Percentiles rank a stretch among this genome's conserved stretches.
These are phyloP conservation scores for Kuraishia cidri DNA, from an alignment of 805 yeast genomes.

Conservation along the genomic window DNA sequence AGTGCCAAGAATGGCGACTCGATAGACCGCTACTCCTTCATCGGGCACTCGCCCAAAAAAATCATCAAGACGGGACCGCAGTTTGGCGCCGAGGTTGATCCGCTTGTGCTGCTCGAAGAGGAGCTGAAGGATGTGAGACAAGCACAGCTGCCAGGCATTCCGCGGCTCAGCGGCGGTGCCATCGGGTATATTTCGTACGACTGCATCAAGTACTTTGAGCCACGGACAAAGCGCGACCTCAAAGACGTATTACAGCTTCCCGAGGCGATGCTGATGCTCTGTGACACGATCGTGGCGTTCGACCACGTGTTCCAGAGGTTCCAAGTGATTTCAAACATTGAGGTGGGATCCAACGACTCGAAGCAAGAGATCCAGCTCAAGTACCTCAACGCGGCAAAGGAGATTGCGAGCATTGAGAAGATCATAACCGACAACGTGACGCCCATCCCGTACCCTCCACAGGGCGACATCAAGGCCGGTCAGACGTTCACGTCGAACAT, in stretches of 20 bases:
- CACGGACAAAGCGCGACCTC: slow-evolving; percentile 67
- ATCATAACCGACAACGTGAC: slow-evolving; percentile 33
- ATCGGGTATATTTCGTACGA: slow-evolving; percentile 94
- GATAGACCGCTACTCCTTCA: slow-evolving; percentile 83
- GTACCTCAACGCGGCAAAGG: slow-evolving; percentile 42
- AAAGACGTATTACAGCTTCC: slow-evolving; percentile 81
- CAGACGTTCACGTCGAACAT: slow-evolving; percentile 80
- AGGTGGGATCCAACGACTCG: slow-evolving; percentile 25
- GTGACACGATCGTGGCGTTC: slow-evolving; percentile 82
- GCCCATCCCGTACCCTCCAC: slow-evolving; percentile 58
- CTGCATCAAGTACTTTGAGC: slow-evolving; percentile 95
- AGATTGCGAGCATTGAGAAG: slow-evolving; percentile 47
- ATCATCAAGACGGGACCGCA: slow-evolving; percentile 76
- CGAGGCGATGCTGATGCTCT: slow-evolving; percentile 86
- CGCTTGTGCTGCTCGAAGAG: slow-evolving; percentile 61
- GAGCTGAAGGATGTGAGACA: slow-evolving; percentile 62
- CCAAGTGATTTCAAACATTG: slow-evolving; percentile 80
- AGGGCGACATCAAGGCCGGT: slow-evolving; percentile 57
- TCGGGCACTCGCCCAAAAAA: slow-evolving; percentile 81
- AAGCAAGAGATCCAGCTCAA: slow-evolving; percentile 27
- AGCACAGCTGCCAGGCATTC: slow-evolving; percentile 75
- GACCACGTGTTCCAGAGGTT: slow-evolving; percentile 93
- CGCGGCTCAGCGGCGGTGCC: slow-evolving; percentile 90
- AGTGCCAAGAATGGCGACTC: slow-evolving; percentile 86
- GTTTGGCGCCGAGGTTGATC: slow-evolving; percentile 63